Evolutionary conservation across 140 eudicot species (phyloP), one percentile per base, ranked within the genome.

Genomic region (Erigeron philadelphicus): DNA sequence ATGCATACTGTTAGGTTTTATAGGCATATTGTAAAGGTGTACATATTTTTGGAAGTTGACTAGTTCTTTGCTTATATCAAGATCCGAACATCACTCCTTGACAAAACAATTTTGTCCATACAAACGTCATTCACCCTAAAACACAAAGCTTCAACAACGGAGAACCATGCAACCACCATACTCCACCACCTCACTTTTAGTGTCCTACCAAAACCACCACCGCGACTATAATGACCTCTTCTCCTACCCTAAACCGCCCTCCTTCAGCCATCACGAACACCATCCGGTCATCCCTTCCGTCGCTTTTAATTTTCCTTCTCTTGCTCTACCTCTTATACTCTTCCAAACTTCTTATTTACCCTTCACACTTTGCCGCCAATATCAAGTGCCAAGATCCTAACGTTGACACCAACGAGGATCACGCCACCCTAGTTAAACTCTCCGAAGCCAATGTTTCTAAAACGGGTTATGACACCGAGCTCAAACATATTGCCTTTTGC

Each of bases 401-500:
- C n/a, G 50, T 56, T 48, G 40, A 42, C 59, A 19, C 46, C 66
- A 41, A 15, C 65, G 38, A 31, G 38, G 12, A 53, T 67, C 70
- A 16, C 13, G 71, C 8, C 50, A 21, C 66, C 60, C 6, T 53
- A 38, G 8, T 19, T 31, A 8, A 25, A n/a, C 59, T 41, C 54
- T 2, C 11, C 2, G 10, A 46, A 35, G 61, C 70, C 44, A 6
- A 62, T 42, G 18, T 31, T 17, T 35, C 7, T 13, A 53, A 57
- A 46, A 61, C 53, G 15, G 72, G 68, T 0, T 68, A 65, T 59
- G 63, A 79, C 46, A 79, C 85, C 21, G 65, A 83, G 77, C 72
- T 82, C 12, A 84, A 79, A 15, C 96, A 92, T 80, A 68, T 92
- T 2, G 92, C 84, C 4, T 92, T 88, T 18, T 85, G 95, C 58